Conservation (phyloP, 2,329 filamentous ascomycete genomes). For the Colletotrichum cordylinicola region DNA sequence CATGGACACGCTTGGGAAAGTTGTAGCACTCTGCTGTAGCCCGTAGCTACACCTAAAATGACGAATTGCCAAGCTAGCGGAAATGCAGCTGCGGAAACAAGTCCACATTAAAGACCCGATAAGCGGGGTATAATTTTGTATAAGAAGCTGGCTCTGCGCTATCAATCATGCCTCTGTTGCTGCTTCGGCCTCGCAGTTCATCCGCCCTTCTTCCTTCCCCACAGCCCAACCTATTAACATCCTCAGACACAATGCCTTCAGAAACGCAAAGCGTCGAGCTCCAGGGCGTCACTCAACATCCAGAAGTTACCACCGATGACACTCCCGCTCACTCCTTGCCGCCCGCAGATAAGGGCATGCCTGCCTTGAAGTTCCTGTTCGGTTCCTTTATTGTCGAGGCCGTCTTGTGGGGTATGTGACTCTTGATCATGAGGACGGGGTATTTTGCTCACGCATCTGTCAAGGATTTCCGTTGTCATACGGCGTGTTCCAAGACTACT, state of each 20-base stretch:
- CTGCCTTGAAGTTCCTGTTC: background rate
- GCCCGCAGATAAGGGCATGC: background rate
- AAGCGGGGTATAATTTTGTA: background rate
- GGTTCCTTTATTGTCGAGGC: background rate
- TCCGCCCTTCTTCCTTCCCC: background rate
- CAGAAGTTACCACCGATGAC: background rate
- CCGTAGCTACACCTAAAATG: too few species aligned
- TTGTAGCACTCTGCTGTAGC: too few species aligned
- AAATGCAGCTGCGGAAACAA: background rate
- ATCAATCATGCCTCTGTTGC: too few species aligned
- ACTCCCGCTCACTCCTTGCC: background rate
- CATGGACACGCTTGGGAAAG: too few species aligned
- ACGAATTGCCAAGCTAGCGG: background rate
- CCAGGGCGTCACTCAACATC: background rate
- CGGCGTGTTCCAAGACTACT: conserved; percentile 35
- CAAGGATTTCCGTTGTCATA: conserved; percentile 29
- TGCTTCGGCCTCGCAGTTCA: background rate
- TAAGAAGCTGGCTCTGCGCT: too few species aligned
- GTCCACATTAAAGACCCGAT: fast-evolving
- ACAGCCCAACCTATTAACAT: fast-evolving
- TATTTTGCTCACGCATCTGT: fast-evolving
- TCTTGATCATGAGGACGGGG: fast-evolving
- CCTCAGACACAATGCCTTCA: background rate
- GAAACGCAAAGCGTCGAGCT: background rate
- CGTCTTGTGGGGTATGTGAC: background rate